Base-by-base conservation (phyloP, 1,284 basidiomycete species). In the Puccinia horiana region DNA sequence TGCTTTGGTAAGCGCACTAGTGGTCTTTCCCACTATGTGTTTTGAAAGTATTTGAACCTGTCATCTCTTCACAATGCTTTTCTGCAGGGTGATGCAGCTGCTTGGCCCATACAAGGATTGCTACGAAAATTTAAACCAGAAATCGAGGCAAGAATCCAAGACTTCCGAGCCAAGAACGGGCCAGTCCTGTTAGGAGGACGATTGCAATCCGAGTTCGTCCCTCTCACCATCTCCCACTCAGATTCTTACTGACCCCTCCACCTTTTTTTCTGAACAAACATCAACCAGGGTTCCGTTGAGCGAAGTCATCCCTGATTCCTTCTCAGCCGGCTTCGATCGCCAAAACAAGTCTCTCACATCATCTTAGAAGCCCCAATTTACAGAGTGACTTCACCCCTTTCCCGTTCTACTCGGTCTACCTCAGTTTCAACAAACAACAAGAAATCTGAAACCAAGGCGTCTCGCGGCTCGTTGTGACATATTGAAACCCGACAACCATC, bases 41-140 rank as follows among this genome's bases (percentile, higher is more conserved):
- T 14, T 32, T 61, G n/a, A n/a, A 35, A 52, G 72, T 75, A 29
- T 37, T 6, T 73, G 26, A 73, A n/a, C 26, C 23, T 76, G 26
- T 40, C 2, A 29, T 54, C 5, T 44, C 16, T 44, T 14, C n/a
- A 18, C 9, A 2, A n/a, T 54, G 18, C 37, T 29, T 37, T 76
- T 44, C 18, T 6, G 37, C 29, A 82, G 81, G 96, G 96, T 37
- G 96, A 99, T 85, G 96, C 96, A 6, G 95, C 96, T 29, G 96
- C 96, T 8, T 99, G 96, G 96, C 96, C 96, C 9, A 95, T 98
- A 83, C 96, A 98, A 94, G 88, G 88, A 81, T 90, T 98, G 83
- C 93, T 98, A 91, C 93, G 94, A 83, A 94, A 98, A 88, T 99
- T 98, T 92, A 92, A 95, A 84, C 95, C 95, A 0, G 92, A 95